Conservation (phyloP, 1,284 basidiomycete genomes). For the Papiliotrema fonsecae region DNA sequence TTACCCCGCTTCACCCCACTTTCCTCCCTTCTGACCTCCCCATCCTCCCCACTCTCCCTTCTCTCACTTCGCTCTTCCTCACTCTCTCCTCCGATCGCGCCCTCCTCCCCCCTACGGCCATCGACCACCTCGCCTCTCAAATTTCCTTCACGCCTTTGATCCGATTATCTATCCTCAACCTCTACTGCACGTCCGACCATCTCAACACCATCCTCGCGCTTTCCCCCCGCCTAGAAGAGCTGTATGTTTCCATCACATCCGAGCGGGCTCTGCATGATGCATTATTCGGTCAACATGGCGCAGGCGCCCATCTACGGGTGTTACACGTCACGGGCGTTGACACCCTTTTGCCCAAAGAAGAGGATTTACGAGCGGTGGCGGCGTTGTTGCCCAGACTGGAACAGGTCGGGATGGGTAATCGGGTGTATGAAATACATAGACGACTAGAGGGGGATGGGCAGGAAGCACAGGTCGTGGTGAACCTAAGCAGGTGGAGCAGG, state of each 20-base stretch:
- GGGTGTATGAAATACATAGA: slow-evolving; percentile 41
- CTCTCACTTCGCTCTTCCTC: slow-evolving; percentile 29
- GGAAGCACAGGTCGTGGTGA: slow-evolving; percentile 18
- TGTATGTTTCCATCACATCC: slow-evolving; percentile 29
- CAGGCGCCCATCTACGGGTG: slow-evolving; percentile 12
- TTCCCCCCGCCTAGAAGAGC: slow-evolving; percentile 23
- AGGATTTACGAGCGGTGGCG: slow-evolving; percentile 26
- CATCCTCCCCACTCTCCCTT: slow-evolving; percentile 12
- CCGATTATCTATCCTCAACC: slow-evolving; percentile 32
- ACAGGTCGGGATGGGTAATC: slow-evolving; percentile 40
- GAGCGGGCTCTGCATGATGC: slow-evolving; percentile 12
- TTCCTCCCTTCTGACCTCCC: slow-evolving; percentile 26
- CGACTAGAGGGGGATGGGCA: slow-evolving; percentile 22
- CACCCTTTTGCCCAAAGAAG: slow-evolving; percentile 21
- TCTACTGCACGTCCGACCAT: slow-evolving; percentile 17
- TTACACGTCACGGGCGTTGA: slow-evolving; percentile 33
- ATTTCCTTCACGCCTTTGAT: slow-evolving; percentile 16
- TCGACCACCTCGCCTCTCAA: slow-evolving; percentile 13
- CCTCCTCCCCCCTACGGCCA: slow-evolving; percentile 11
- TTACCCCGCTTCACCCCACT: slow-evolving; percentile 4
- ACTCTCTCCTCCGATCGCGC: slow-evolving; percentile 24
- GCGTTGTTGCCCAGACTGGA: slow-evolving; percentile 20
- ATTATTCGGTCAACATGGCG: background rate
- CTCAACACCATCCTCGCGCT: slow-evolving; percentile 13
- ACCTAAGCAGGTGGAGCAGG: slow-evolving; percentile 31